Conservation (phyloP, 768 basidiomycete genomes). For the Podaxis sp. region DNA sequence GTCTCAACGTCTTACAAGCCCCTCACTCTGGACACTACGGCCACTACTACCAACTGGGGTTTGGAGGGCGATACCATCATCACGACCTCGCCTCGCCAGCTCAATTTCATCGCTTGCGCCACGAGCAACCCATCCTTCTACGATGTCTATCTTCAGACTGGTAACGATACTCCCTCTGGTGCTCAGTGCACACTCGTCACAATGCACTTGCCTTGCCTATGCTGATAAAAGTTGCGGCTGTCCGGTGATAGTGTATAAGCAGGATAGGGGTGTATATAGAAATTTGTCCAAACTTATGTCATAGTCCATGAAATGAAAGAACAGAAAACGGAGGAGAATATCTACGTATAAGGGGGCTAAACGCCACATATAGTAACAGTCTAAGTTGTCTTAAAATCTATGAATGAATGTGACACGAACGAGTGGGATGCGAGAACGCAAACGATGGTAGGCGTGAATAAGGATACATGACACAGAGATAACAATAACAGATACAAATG, state of each 20-base stretch:
- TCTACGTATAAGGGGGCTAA: neutral
- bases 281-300: neutral
- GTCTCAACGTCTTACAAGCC: conserved; percentile 49
- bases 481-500: neutral
- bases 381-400: neutral
- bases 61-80: conserved; percentile 63
- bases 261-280: neutral
- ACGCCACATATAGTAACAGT: neutral
- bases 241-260: neutral
- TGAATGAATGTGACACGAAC: neutral
- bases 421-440: neutral
- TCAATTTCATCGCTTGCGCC: conserved; percentile 56
- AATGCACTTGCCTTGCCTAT: conserved; percentile 45
- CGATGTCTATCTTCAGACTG: conserved; percentile 49
- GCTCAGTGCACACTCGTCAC: conserved; percentile 38
- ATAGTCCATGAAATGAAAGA: too few species aligned
- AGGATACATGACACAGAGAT: neutral
- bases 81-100: conserved; percentile 47
- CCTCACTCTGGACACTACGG: conserved; percentile 43
- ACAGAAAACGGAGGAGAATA: neutral
- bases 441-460: neutral
- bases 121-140: conserved; percentile 41
- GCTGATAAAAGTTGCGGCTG: conserved; percentile 23
- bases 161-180: conserved; percentile 46
- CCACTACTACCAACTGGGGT: conserved; percentile 54